Percentiles rank a stretch among this genome's conserved stretches.
Conservation (phyloP, 768 basidiomycete species). For the Lyophyllum atratum region DNA sequence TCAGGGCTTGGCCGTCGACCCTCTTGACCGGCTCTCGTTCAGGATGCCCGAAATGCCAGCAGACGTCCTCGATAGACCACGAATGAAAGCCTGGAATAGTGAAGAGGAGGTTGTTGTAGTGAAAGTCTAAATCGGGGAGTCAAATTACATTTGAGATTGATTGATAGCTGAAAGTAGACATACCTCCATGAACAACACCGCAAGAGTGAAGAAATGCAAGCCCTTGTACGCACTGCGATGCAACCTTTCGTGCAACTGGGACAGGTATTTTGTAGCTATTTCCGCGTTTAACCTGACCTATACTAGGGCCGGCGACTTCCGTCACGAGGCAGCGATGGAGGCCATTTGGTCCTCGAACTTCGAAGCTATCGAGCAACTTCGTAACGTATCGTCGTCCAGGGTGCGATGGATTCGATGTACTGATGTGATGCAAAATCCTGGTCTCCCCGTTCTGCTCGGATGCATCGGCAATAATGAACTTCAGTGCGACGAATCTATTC, state of each 20-base stretch:
- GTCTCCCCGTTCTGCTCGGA: conserved; percentile 23
- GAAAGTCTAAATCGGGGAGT: conserved; percentile 6
- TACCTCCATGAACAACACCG: conserved; percentile 69
- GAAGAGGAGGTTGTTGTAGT: not conserved
- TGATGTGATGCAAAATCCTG: not conserved
- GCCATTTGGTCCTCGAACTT: conserved; percentile 76
- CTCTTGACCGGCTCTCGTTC: not conserved
- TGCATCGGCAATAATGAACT: conserved; percentile 49
- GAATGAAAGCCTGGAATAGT: conserved; percentile 2
- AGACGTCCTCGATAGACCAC: conserved; percentile 6
- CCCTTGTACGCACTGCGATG: conserved; percentile 54
- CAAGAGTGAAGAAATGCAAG: conserved; percentile 60
- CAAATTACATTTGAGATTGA: too few species aligned
- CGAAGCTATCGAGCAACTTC: conserved; percentile 77
- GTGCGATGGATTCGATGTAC: not conserved
- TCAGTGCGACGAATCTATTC: conserved; percentile 50
- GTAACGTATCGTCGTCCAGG: conserved; percentile 46
- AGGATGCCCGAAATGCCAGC: conserved; percentile 3
- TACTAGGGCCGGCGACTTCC: conserved; percentile 79
- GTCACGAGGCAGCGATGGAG: conserved; percentile 83
- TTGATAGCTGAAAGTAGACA: conserved; percentile 42
- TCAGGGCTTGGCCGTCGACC: not conserved
- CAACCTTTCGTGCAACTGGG: conserved; percentile 51
- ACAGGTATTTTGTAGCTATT: conserved; percentile 43
- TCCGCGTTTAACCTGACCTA: conserved; percentile 56